Evolutionary conservation across 2,329 filamentous ascomycete species (phyloP).

Genomic region (Fusarium xylarioides): DNA sequence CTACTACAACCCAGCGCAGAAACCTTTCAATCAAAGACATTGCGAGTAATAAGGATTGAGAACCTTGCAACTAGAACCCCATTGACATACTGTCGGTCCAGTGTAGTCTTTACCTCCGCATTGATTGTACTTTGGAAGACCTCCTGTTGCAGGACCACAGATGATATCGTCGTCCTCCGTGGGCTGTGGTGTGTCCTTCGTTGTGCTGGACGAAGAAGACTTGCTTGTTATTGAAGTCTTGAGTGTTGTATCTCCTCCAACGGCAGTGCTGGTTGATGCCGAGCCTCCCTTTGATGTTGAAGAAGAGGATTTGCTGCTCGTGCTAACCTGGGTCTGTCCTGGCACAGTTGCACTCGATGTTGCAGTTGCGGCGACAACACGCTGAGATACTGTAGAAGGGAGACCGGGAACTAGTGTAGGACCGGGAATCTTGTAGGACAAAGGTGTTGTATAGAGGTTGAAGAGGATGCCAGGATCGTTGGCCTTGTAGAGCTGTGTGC

Average conservation of each 20-base stretch:
- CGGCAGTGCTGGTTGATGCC: background rate
- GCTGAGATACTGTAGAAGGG: slow-evolving; percentile 27
- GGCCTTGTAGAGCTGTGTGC: slow-evolving; percentile 42
- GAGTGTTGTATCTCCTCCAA: slow-evolving; percentile 10
- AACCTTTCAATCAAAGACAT: slow-evolving; percentile 20
- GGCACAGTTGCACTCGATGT: slow-evolving; percentile 36
- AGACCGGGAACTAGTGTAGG: slow-evolving; percentile 39
- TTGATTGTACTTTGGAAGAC: slow-evolving; percentile 36
- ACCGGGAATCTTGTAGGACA: slow-evolving; percentile 42
- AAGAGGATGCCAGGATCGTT: slow-evolving; percentile 47
- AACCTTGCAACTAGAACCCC: slow-evolving; percentile 27
- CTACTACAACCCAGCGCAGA: background rate
- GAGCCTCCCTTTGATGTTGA: background rate
- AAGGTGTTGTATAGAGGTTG: slow-evolving; percentile 44
- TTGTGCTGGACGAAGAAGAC: background rate
- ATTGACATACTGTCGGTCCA: slow-evolving; percentile 17
- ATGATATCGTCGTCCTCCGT: slow-evolving; percentile 22
- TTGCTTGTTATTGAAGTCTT: slow-evolving; percentile 13
- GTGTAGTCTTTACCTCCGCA: slow-evolving; percentile 24
- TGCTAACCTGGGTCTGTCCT: background rate
- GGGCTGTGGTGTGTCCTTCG: background rate
- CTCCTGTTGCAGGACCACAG: slow-evolving; percentile 27
- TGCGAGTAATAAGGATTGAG: slow-evolving; percentile 30
- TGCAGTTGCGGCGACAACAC: background rate
- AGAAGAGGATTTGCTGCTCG: background rate